Evolutionary conservation across 2,329 filamentous ascomycete genomes (phyloP).

Genomic region (Xylariaceae sp.): DNA sequence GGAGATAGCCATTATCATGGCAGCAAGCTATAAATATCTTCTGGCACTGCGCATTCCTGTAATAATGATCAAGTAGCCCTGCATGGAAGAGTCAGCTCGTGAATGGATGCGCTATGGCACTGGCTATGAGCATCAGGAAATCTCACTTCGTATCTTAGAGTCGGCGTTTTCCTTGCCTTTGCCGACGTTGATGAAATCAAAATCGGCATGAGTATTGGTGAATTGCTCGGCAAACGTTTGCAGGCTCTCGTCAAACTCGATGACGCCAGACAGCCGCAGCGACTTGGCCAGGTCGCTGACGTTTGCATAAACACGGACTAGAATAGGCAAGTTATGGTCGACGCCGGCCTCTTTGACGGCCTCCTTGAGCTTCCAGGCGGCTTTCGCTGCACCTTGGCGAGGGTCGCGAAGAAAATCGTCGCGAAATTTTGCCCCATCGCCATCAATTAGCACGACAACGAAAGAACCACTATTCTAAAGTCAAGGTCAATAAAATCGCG

Average conservation of each 20-base stretch:
- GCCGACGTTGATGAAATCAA: constrained; percentile 35
- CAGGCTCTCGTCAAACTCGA: constrained; percentile 31
- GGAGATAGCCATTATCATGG: constrained; percentile 35
- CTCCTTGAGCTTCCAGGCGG: constrained; percentile 31
- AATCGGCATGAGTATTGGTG: constrained; percentile 33
- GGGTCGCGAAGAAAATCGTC: constrained; percentile 31
- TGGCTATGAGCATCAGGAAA: background rate
- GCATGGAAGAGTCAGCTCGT: constrained; percentile 9
- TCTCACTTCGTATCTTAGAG: constrained; percentile 32
- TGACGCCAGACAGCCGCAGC: constrained; percentile 31
- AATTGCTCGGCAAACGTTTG: constrained; percentile 33
- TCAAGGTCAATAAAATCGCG: constrained; percentile 11
- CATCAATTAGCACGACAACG: constrained; percentile 33
- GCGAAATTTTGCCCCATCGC: constrained; percentile 34
- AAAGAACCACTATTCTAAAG: constrained; percentile 30
- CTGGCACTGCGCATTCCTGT: constrained; percentile 33
- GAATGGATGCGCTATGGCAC: constrained; percentile 1
- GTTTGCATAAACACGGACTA: constrained; percentile 34
- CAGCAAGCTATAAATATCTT: constrained; percentile 34
- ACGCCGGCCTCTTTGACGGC: constrained; percentile 28
- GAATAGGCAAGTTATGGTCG: constrained; percentile 29
- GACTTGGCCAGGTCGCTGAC: constrained; percentile 33
- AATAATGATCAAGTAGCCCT: constrained; percentile 34
- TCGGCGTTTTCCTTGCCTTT: constrained; percentile 35
- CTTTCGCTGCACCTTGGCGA: constrained; percentile 28